These are phyloP conservation scores for Ascochyta pisi DNA, from an alignment of 2,329 filamentous ascomycete genomes.

Conservation along the genomic window DNA sequence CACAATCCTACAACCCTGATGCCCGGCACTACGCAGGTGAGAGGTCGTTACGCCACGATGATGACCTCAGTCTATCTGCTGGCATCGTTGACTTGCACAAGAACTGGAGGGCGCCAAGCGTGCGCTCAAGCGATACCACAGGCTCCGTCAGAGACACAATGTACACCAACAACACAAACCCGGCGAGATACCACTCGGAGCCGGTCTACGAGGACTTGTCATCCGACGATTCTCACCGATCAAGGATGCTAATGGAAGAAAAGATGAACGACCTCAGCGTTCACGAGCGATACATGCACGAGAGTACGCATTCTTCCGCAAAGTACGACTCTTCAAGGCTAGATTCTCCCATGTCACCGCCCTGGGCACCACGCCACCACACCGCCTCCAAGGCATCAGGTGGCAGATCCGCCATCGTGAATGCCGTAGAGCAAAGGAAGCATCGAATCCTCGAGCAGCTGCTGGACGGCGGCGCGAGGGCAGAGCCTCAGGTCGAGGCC, in stretches of 20 bases:
- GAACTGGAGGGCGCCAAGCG: constrained; percentile 38
- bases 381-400: constrained; percentile 37
- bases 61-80: constrained; percentile 21
- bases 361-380: constrained; percentile 32
- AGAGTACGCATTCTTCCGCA: constrained; percentile 23
- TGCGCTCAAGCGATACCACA: constrained; percentile 30
- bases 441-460: constrained; percentile 61
- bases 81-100: constrained; percentile 36
- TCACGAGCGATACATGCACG: constrained; percentile 33
- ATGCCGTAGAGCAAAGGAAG: constrained; percentile 67
- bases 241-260: constrained; percentile 33
- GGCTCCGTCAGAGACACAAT: constrained; percentile 38
- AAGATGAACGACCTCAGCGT: constrained; percentile 34
- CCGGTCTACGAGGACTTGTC: constrained; percentile 32
- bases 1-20: constrained; percentile 21
- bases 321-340: constrained; percentile 18
- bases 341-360: constrained; percentile 25
- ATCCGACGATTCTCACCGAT: constrained; percentile 31
- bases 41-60: constrained; percentile 27
- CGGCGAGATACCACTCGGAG: constrained; percentile 29
- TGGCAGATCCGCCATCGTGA: constrained; percentile 52
- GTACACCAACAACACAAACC: constrained; percentile 27
- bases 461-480: constrained; percentile 41
- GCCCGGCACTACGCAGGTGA: constrained; percentile 20
- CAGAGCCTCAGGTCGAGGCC: constrained; percentile 40